Evolutionary conservation across 1,139 yeast genomes (phyloP).

Genomic region (Hansenula sp.): DNA sequence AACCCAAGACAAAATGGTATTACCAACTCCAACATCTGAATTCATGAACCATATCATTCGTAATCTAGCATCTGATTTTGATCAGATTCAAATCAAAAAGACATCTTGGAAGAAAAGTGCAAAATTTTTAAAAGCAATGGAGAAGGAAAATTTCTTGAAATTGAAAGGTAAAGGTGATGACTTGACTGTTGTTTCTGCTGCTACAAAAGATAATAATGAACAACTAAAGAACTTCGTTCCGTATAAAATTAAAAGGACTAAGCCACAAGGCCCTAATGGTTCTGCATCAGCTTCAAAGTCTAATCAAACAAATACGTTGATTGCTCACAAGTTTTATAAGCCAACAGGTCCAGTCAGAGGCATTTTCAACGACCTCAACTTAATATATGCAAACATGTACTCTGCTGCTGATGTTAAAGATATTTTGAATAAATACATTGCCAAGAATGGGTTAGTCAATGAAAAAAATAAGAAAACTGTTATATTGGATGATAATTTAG

Average conservation of each 20-base stretch:
- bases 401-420: conserved; percentile 50
- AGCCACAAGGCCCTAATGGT: conserved; percentile 1
- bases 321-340: conserved; percentile 43
- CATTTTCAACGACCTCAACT: conserved; percentile 45
- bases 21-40: conserved; percentile 67
- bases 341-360: conserved; percentile 48
- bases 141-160: conserved; percentile 60
- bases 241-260: conserved; percentile 32
- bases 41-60: conserved; percentile 68
- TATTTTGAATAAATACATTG: conserved; percentile 53
- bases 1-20: conserved; percentile 48
- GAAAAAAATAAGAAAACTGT: conserved; percentile 44
- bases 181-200: conserved; percentile 48
- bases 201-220: conserved; percentile 43
- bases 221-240: conserved; percentile 58
- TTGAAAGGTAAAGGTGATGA: conserved; percentile 78
- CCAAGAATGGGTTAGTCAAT: conserved; percentile 46
- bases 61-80: conserved; percentile 61
- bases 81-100: conserved; percentile 66
- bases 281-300: conserved; percentile 20
- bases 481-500: conserved; percentile 45
- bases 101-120: conserved; percentile 89
- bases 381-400: conserved; percentile 39
- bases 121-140: conserved; percentile 82
- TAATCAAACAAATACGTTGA: conserved; percentile 28